phyloP scores from a whole-genome alignment of 192 early-diverging fungal genomes.

The Linnemannia schmuckeri region DNA sequence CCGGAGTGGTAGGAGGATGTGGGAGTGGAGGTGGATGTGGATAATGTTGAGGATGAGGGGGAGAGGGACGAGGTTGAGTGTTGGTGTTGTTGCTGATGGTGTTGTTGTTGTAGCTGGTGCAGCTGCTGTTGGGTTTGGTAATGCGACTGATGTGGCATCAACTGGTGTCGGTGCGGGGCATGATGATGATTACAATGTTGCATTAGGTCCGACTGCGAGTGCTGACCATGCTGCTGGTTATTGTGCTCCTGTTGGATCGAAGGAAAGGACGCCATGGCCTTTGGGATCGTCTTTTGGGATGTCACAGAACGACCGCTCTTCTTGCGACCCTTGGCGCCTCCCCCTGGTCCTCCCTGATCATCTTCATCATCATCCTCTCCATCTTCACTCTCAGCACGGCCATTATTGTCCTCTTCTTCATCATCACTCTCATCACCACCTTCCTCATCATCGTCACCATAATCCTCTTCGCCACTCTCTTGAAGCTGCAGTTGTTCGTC shows the following conservation, averaged over 20 bases:
- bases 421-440: not conserved
- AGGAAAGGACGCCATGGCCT: not conserved
- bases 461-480: conserved; percentile 11
- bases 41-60: conserved; percentile 14
- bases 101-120: not conserved
- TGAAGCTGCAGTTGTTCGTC: not conserved
- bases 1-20: conserved; percentile 25
- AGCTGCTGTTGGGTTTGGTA: conserved; percentile 10
- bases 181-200: not conserved
- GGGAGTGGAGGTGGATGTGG: not conserved
- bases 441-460: conserved; percentile 16
- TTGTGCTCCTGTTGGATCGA: not conserved
- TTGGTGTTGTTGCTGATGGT: conserved; percentile 9
- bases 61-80: not conserved
- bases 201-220: not conserved
- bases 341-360: not conserved
- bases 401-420: conserved; percentile 2
- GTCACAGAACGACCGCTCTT: not conserved
- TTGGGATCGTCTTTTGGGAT: not conserved
- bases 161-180: not conserved
- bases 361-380: conserved; percentile 9
- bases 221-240: not conserved
- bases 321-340: conserved; percentile 5
- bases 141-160: not conserved
- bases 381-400: not conserved